Base-by-base conservation (phyloP, 306 rosid species). In the Macrotyloma uniflorum region DNA sequence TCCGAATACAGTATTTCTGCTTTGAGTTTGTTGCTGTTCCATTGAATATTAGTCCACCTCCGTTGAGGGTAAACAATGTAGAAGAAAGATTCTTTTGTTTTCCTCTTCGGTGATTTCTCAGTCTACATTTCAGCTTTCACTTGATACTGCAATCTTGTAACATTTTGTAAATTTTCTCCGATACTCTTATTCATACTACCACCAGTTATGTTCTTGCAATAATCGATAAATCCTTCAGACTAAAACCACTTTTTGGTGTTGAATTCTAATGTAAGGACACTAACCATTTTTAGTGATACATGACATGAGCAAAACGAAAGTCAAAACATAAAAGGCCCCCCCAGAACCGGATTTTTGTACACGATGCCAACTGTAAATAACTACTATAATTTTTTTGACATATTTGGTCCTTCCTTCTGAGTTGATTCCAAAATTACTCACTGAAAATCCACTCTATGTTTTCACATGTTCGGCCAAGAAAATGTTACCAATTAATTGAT, bases 1-100 rank as follows among this genome's bases (percentile, higher is more conserved):
- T 83, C 46, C 57, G 67, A 82, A 75, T 83, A 69, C 61, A 57
- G 20, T 67, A 40, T 80, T 71, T 83, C 74, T 80, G 67, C 82
- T 79, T 84, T 36, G 38, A 58, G 35, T 42, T 65, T 68, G 59
- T 32, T 57, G 67, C 20, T 71, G 76, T 69, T 67, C 70, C 57
- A 67, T 78, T 55, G 79, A 78, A 58, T 50, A 22, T 69, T 38
- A 43, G 42, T 26, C 26, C 30, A 20, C n/a, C 50, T 38, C 15
- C 2, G 33, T 23, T 33, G 14, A n/a, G 77, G 15, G 14, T 55
- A 5, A 68, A 75, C 14, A 5, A 3, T 63, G 43, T 19, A 14
- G 55, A 63, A 13, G 46, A 35, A 64, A 19, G 54, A 65, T 72
- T 81, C 42, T 64, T 70, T 85, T 76, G 35, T 73, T 82, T 50